Conservation (phyloP, 805 yeast species). For the Lachancea quebecensis region DNA sequence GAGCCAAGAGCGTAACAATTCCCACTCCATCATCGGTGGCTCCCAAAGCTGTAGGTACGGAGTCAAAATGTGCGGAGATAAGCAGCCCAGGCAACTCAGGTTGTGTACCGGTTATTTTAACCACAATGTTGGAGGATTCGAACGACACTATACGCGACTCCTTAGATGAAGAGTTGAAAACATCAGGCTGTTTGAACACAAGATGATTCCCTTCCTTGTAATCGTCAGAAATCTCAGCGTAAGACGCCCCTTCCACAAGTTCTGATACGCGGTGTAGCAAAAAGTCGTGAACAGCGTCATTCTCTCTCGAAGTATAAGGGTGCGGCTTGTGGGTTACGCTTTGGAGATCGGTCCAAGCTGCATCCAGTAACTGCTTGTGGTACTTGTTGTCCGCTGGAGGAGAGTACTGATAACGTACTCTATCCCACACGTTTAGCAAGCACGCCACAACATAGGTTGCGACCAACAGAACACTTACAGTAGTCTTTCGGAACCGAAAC, state of each 20-base stretch:
- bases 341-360: slow-evolving; percentile 69
- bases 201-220: slow-evolving; percentile 35
- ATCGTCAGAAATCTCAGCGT: slow-evolving; percentile 35
- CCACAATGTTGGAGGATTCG: slow-evolving; percentile 77
- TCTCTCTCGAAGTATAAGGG: slow-evolving; percentile 72
- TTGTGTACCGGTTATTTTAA: slow-evolving; percentile 60
- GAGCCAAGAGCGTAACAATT: slow-evolving; percentile 69
- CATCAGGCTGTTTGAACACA: slow-evolving; percentile 45
- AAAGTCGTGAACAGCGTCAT: slow-evolving; percentile 70
- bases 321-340: slow-evolving; percentile 59
- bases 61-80: slow-evolving; percentile 81
- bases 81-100: slow-evolving; percentile 56
- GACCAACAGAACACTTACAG: slow-evolving; percentile 50
- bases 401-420: slow-evolving; percentile 10
- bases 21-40: slow-evolving; percentile 93
- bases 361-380: slow-evolving; percentile 30
- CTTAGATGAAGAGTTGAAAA: slow-evolving; percentile 36
- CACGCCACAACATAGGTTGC: slow-evolving; percentile 41
- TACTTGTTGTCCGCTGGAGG: slow-evolving; percentile 35
- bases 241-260: slow-evolving; percentile 4
- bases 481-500: slow-evolving; percentile 68
- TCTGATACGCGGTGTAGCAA: slow-evolving; percentile 27
- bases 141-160: slow-evolving; percentile 55
- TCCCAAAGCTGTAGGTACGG: slow-evolving; percentile 82
- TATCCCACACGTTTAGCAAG: slow-evolving; percentile 29